These are phyloP conservation scores for Xylaria sp. DNA, from an alignment of 2,329 filamentous ascomycete species.

Conservation along the genomic window DNA sequence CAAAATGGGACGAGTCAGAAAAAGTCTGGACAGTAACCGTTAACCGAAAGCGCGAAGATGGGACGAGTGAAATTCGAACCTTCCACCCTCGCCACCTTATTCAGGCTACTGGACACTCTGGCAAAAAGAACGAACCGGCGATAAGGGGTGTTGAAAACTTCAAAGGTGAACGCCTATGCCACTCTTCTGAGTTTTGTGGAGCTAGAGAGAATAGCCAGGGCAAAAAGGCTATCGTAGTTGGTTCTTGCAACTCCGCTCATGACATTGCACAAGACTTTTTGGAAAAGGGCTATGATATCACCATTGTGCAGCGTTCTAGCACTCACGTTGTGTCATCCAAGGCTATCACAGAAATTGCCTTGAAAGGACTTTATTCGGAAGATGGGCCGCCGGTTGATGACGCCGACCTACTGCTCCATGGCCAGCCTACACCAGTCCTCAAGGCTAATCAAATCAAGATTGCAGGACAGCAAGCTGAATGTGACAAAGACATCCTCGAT, in stretches of 20 bases:
- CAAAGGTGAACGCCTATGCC: conserved; percentile 56
- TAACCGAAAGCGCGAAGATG: conserved; percentile 32
- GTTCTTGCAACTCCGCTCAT: conserved; percentile 62
- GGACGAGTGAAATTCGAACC: conserved; percentile 52
- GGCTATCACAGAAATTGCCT: conserved; percentile 56
- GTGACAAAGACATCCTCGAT: conserved; percentile 48
- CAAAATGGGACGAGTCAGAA: conserved; percentile 52
- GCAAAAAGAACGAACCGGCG: conserved; percentile 64
- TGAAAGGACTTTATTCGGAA: conserved; percentile 58
- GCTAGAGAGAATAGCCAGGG: conserved; percentile 46
- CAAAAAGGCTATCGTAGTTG: conserved; percentile 60
- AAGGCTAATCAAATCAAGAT: conserved; percentile 62
- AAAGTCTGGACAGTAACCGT: conserved; percentile 57
- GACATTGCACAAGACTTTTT: conserved; percentile 64
- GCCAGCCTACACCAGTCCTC: conserved; percentile 62
- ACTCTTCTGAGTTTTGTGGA: conserved; percentile 57
- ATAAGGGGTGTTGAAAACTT: conserved; percentile 61
- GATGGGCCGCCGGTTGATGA: conserved; percentile 66
- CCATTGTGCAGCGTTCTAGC: conserved; percentile 63
- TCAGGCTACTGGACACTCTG: conserved; percentile 70
- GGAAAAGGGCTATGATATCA: conserved; percentile 62
- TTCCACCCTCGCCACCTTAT: conserved; percentile 67
- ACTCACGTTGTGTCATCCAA: conserved; percentile 61
- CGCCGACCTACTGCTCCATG: conserved; percentile 65
- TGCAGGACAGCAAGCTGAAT: conserved; percentile 44